These are phyloP conservation scores for Clitoria ternatea DNA, from an alignment of 306 rosid genomes.

Conservation along the genomic window DNA sequence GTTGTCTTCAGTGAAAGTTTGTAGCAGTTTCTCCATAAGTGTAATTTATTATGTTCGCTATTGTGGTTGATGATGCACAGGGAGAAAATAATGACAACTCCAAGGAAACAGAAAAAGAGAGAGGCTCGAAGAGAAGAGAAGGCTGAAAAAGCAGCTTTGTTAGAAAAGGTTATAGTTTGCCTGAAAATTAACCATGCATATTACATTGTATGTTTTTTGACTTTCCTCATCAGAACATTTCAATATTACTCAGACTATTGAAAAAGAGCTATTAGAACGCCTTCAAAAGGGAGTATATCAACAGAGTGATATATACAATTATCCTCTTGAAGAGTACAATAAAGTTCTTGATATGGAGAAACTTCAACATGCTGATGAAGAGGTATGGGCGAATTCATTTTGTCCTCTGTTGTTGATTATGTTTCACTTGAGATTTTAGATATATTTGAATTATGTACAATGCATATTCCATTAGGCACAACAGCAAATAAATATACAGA, in stretches of 20 bases:
- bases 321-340: slow-evolving; percentile 45
- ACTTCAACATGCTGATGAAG: slow-evolving; percentile 34
- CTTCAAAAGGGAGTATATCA: slow-evolving; percentile 52
- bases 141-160: slow-evolving; percentile 68
- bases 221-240: slow-evolving; percentile 20
- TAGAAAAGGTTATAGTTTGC: slow-evolving; percentile 58
- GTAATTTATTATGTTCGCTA: slow-evolving; percentile 2
- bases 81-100: slow-evolving; percentile 82
- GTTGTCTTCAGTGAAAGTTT: background rate
- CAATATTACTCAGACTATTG: slow-evolving; percentile 53
- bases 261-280: slow-evolving; percentile 73
- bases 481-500: too few species aligned
- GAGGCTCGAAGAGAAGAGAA: slow-evolving; percentile 86
- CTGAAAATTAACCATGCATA: background rate
- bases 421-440: too few species aligned
- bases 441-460: too few species aligned
- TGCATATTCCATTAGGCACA: too few species aligned
- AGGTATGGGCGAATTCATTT: slow-evolving; percentile 35
- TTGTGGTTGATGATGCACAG: slow-evolving; percentile 29
- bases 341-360: slow-evolving; percentile 50
- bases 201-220: background rate
- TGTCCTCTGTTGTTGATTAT: background rate
- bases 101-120: slow-evolving; percentile 82
- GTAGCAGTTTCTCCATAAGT: background rate
- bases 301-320: slow-evolving; percentile 56